Conservation (phyloP, 1,284 basidiomycete species). For the Pulveroboletus sp. region DNA sequence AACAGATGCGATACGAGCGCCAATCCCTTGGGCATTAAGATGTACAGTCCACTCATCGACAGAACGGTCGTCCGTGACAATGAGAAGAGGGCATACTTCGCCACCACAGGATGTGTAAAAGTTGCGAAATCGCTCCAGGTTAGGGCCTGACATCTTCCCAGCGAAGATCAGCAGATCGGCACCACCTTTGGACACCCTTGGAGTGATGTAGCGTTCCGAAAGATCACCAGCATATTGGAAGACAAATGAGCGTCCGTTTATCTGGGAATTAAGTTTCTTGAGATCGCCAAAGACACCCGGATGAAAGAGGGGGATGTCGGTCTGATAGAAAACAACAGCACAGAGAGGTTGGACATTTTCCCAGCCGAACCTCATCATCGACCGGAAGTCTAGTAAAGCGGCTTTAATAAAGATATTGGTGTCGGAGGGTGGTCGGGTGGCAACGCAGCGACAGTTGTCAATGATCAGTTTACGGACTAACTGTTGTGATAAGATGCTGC, state of each 20-base stretch:
- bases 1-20: conserved; percentile 20
- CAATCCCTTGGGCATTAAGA: conserved; percentile 18
- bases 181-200: conserved; percentile 23
- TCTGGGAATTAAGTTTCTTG: conserved; percentile 23
- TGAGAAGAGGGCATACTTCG: conserved; percentile 30
- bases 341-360: conserved; percentile 24
- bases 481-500: conserved; percentile 20
- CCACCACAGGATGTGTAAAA: conserved; percentile 26
- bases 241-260: conserved; percentile 29
- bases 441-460: conserved; percentile 19
- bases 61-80: conserved; percentile 23
- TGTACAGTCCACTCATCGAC: conserved; percentile 13
- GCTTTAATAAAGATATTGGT: conserved; percentile 29
- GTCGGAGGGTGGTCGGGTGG: conserved; percentile 18
- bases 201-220: conserved; percentile 16
- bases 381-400: conserved; percentile 29
- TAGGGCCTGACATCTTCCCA: conserved; percentile 15
- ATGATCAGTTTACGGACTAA: conserved; percentile 24
- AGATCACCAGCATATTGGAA: conserved; percentile 25
- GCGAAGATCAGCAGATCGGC: conserved; percentile 31
- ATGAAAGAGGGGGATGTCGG: conserved; percentile 21
- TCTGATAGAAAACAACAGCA: conserved; percentile 26
- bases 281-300: conserved; percentile 24
- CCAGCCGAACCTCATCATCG: conserved; percentile 30
- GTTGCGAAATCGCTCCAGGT: conserved; percentile 12